Evolutionary conservation across 2,329 filamentous ascomycete species (phyloP).

Genomic region (Malbranchea zuffiana): DNA sequence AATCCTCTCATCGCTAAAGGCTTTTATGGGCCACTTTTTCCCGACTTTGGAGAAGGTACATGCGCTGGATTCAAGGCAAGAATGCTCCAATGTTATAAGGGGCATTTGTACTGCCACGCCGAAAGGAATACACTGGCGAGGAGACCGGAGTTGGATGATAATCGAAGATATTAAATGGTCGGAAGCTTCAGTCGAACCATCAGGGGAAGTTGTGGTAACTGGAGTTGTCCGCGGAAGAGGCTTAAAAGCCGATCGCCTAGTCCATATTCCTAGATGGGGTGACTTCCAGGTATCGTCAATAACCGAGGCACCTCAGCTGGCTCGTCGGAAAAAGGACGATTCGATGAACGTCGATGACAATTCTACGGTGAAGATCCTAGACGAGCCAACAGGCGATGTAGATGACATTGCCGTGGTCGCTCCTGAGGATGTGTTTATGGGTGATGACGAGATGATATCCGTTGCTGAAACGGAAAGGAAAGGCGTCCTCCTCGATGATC

Average conservation of each 20-base stretch:
- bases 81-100: constrained; percentile 81
- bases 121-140: constrained; percentile 90
- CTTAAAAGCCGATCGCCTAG: constrained; percentile 76
- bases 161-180: constrained; percentile 71
- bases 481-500: constrained; percentile 87
- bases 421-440: constrained; percentile 74
- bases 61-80: constrained; percentile 76
- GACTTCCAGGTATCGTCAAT: constrained; percentile 89
- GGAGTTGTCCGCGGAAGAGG: constrained; percentile 78
- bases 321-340: constrained; percentile 44
- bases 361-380: constrained; percentile 44
- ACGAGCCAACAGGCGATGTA: constrained; percentile 62
- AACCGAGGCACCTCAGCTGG: constrained; percentile 58
- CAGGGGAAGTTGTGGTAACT: constrained; percentile 59
- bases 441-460: constrained; percentile 49
- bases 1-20: constrained; percentile 72
- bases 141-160: constrained; percentile 91
- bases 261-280: constrained; percentile 90
- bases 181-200: constrained; percentile 36
- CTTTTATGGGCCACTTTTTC: constrained; percentile 90
- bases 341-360: constrained; percentile 59
- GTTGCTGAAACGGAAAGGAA: constrained; percentile 53
- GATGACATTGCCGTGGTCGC: constrained; percentile 77
- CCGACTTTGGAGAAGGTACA: constrained; percentile 84
- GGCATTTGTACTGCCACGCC: constrained; percentile 85